Evolutionary conservation across 257 asterid genomes (phyloP).

Genomic region (Hygrophila difformis): DNA sequence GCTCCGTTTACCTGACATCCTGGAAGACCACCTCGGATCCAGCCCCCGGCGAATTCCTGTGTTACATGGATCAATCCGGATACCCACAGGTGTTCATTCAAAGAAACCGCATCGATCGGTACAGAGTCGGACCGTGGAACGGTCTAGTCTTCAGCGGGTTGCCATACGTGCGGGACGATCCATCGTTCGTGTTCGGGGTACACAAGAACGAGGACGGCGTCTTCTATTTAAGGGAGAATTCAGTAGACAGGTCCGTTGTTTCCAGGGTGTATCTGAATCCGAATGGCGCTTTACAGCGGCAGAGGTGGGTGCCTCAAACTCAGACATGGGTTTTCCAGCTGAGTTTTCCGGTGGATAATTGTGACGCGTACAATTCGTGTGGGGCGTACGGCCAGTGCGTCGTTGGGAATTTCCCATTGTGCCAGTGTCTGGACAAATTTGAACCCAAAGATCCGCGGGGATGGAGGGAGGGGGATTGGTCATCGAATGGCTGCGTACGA

Average conservation of each 20-base stretch:
- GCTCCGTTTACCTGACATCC: conserved; percentile 22
- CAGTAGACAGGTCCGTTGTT: conserved; percentile 9
- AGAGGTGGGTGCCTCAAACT: too few species aligned
- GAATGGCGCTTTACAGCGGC: conserved; percentile 4
- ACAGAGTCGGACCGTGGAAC: conserved; percentile 30
- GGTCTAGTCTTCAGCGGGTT: conserved; percentile 23
- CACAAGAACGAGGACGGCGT: conserved; percentile 6
- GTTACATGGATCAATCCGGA: conserved; percentile 18
- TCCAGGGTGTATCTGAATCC: conserved; percentile 8
- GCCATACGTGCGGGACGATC: conserved; percentile 6
- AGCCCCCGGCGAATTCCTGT: conserved; percentile 16
- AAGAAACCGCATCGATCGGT: background rate
- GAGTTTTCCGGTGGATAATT: conserved; percentile 18
- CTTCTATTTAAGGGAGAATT: background rate
- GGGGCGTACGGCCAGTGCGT: conserved; percentile 27
- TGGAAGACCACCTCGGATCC: conserved; percentile 31
- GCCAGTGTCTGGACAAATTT: conserved; percentile 30
- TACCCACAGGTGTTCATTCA: conserved; percentile 19
- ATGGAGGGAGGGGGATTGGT: conserved; percentile 15
- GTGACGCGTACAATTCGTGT: conserved; percentile 29
- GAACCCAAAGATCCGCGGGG: conserved; percentile 7
- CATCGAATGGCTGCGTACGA: conserved; percentile 15
- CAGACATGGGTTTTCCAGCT: conserved; percentile 22
- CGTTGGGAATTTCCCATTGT: conserved; percentile 13
- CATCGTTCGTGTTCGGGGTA: too few species aligned